Evolutionary conservation across 2,329 filamentous ascomycete genomes (phyloP), one percentile per base, ranked within the genome.

Genomic region (Grosmannia serpens): DNA sequence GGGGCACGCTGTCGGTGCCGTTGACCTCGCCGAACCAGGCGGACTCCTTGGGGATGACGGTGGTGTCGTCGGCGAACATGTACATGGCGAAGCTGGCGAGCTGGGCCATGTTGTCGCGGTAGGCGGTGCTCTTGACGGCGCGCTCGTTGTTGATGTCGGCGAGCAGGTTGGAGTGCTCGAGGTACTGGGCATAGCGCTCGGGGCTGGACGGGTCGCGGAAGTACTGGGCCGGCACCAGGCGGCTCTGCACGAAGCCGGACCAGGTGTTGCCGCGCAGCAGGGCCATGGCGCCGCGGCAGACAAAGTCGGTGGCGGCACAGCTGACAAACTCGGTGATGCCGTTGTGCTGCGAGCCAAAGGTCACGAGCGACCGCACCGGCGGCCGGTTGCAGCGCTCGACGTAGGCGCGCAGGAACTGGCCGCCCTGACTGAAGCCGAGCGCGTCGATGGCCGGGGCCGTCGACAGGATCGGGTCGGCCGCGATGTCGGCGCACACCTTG

Each of bases 141-240:
- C 91, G 81, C 80, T 99, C 94, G 70, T 97, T 97, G 73, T 99
- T 99, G 73, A 97, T 86, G 69, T 97, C 92, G 11, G 92, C 94
- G 10, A 99, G 77, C 71, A 95, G 96, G 70, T 91, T 92, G 66
- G 88, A 94, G 68, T 83, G 70, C 64, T 85, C 82, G 24, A 97
- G 80, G 69, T 97, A 99, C 33, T 77, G 73, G 1, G 84, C 81
- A 70, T 90, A 72, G 69, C 91, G 75, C 70, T 89, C 71, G 68
- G 91, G 74, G 26, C 55, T 50, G 59, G 74, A 69, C 61, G 82
- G 81, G 63, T 91, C 83, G 56, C 92, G 87, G 77, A 87, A 97
- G 76, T 99, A 99, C 75, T 99, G 94, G 35, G 94, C 92, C 0
- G 94, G 94, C 4, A 99, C 89, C 10, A 97, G 78, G 22, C 82